Evolutionary conservation across 2,329 filamentous ascomycete genomes (phyloP).

Genomic region (Colletotrichum cereale): DNA sequence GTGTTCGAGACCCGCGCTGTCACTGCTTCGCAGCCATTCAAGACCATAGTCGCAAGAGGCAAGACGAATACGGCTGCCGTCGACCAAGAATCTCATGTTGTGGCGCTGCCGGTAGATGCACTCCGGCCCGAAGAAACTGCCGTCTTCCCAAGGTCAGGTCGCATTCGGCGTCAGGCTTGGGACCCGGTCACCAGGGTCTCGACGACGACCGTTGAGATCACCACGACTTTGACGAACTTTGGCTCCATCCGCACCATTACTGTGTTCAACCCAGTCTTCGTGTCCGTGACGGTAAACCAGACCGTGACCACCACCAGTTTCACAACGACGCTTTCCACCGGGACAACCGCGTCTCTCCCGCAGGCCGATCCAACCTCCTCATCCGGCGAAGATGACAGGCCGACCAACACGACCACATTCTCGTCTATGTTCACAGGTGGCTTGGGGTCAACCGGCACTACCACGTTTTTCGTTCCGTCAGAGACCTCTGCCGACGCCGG

Average conservation of each 20-base stretch:
- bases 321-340: conserved; percentile 18
- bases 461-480: background rate
- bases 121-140: background rate
- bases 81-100: background rate
- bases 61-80: background rate
- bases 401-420: no score
- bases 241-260: conserved; percentile 31
- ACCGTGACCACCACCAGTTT: conserved; percentile 36
- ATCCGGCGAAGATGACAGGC: background rate
- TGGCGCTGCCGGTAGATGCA: background rate
- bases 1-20: conserved; percentile 44
- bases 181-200: background rate
- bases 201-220: conserved; percentile 28
- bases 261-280: conserved; percentile 33
- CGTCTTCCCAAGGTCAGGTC: background rate
- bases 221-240: conserved; percentile 29
- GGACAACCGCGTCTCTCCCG: background rate
- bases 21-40: conserved; percentile 42
- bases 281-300: conserved; percentile 36
- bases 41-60: conserved; percentile 19
- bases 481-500: background rate
- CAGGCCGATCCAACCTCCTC: background rate
- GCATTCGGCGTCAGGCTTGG: background rate
- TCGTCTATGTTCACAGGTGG: background rate
- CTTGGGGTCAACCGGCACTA: background rate